A percentile compares a stretch with the other conserved stretches of the same genome.
Evolutionary conservation across 345 rosid species (phyloP).

Genomic region (Gossypium australe): DNA sequence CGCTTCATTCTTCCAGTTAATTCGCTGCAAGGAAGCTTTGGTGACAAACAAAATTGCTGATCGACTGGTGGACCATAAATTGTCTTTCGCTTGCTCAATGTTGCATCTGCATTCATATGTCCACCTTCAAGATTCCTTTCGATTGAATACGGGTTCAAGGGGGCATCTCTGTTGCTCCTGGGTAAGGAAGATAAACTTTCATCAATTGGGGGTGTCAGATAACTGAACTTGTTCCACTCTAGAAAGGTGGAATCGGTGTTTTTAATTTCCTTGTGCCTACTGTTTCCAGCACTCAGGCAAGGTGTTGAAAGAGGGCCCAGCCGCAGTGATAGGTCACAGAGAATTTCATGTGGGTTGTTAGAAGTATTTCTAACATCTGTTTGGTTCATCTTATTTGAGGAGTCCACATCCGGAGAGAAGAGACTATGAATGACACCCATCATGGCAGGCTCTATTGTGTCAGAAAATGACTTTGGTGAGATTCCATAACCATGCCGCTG

Average conservation of each 20-base stretch:
- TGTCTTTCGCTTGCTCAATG: slow-evolving; percentile 35
- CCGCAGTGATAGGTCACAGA: slow-evolving; percentile 68
- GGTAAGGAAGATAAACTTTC: slow-evolving; percentile 14
- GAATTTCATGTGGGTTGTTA: slow-evolving; percentile 18
- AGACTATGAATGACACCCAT: slow-evolving; percentile 11
- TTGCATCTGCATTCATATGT: slow-evolving; percentile 8
- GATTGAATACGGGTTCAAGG: slow-evolving; percentile 17
- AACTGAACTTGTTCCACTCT: slow-evolving; percentile 23
- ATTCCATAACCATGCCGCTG: slow-evolving; percentile 16
- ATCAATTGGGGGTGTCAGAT: slow-evolving; percentile 13
- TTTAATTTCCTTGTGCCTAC: slow-evolving; percentile 15
- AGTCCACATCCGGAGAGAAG: slow-evolving; percentile 7
- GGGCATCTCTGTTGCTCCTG: slow-evolving; percentile 8
- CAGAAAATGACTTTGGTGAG: slow-evolving; percentile 15
- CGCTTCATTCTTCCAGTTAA: slow-evolving; percentile 22
- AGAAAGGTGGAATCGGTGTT: slow-evolving; percentile 19
- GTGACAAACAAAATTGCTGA: slow-evolving; percentile 29
- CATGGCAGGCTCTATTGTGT: slow-evolving; percentile 20
- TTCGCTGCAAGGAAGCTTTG: slow-evolving; percentile 26
- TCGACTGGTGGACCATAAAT: slow-evolving; percentile 24
- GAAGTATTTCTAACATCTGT: slow-evolving; percentile 9
- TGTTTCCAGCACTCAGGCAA: slow-evolving; percentile 8
- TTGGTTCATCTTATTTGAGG: slow-evolving; percentile 13
- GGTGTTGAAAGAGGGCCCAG: slow-evolving; percentile 54
- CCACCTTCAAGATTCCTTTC: slow-evolving; percentile 14